Evolutionary conservation across 768 basidiomycete genomes (phyloP).

Genomic region (Phylloporus sp.): DNA sequence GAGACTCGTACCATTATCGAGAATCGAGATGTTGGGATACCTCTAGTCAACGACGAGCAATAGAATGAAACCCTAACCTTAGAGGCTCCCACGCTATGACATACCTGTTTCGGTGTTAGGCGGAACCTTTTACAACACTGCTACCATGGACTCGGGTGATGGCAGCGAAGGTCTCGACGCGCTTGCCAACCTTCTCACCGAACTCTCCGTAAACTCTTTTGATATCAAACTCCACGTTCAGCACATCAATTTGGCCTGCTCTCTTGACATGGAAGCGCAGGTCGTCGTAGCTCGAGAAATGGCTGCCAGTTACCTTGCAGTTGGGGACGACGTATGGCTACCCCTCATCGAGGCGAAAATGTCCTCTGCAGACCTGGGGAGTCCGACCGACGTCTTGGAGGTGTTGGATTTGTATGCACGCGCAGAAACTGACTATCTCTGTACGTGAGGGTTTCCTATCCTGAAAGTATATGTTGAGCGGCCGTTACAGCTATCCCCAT

Average conservation of each 20-base stretch:
- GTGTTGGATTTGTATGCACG: conserved; percentile 56
- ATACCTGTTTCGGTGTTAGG: no score
- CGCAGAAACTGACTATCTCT: conserved; percentile 75
- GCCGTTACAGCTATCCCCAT: conserved; percentile 63
- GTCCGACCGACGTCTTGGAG: conserved; percentile 46
- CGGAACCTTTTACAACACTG: not conserved
- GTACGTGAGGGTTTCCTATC: conserved; percentile 42
- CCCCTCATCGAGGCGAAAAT: conserved; percentile 56
- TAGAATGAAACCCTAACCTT: conserved; percentile 16
- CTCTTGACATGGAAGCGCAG: conserved; percentile 55
- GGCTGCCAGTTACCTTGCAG: conserved; percentile 57
- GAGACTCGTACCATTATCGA: conserved; percentile 12
- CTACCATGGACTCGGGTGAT: conserved; percentile 40
- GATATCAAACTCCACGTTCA: conserved; percentile 60
- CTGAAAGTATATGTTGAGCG: conserved; percentile 14
- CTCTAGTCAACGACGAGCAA: not conserved
- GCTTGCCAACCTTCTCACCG: conserved; percentile 52
- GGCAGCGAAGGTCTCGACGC: conserved; percentile 51
- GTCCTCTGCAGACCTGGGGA: conserved; percentile 46
- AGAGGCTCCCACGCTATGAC: not conserved
- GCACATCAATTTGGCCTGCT: conserved; percentile 59
- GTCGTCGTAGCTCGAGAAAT: conserved; percentile 59
- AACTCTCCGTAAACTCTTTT: conserved; percentile 54
- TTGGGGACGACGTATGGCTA: conserved; percentile 70
- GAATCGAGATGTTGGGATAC: not conserved